phyloP scores from a whole-genome alignment of 352 stramenopile genomes.

The Pythium pyrilobum region DNA sequence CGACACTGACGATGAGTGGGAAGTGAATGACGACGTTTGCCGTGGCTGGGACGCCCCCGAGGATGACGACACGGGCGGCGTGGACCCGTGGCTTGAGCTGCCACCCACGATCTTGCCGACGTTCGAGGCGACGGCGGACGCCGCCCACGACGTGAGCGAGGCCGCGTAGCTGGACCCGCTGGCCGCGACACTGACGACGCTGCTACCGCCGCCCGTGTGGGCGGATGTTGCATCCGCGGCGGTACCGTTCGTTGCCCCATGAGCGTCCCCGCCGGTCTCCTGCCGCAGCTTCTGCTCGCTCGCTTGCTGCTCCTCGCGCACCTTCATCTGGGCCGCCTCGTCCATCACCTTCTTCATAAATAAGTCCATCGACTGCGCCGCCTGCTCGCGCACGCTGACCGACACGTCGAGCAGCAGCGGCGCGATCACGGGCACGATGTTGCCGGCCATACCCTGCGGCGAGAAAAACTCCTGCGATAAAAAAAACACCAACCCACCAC shows the following conservation, averaged over 20 bases:
- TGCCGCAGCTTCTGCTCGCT: conserved; percentile 57
- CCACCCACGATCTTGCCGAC: conserved; percentile 63
- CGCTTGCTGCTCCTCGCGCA: conserved; percentile 59
- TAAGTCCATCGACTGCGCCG: conserved; percentile 59
- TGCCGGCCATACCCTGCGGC: conserved; percentile 58
- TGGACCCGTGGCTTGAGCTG: conserved; percentile 26
- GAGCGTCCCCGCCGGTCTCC: conserved; percentile 25
- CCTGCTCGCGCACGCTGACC: conserved; percentile 71
- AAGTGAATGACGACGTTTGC: background rate
- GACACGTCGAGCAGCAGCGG: conserved; percentile 79
- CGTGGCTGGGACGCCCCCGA: background rate
- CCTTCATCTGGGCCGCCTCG: conserved; percentile 75
- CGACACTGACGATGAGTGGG: conserved; percentile 5
- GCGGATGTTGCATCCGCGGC: conserved; percentile 1
- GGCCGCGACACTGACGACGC: conserved; percentile 20
- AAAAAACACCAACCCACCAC: background rate
- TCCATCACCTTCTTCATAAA: conserved; percentile 83
- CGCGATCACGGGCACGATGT: conserved; percentile 69
- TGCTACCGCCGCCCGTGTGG: background rate
- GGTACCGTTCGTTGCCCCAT: background rate
- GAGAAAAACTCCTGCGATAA: conserved; percentile 64
- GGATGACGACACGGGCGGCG: conserved; percentile 20
- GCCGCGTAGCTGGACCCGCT: conserved; percentile 38
- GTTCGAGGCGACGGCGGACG: conserved; percentile 59
- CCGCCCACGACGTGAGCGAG: conserved; percentile 70